phyloP scores from a whole-genome alignment of 345 rosid species.

The Linum lewisii region DNA sequence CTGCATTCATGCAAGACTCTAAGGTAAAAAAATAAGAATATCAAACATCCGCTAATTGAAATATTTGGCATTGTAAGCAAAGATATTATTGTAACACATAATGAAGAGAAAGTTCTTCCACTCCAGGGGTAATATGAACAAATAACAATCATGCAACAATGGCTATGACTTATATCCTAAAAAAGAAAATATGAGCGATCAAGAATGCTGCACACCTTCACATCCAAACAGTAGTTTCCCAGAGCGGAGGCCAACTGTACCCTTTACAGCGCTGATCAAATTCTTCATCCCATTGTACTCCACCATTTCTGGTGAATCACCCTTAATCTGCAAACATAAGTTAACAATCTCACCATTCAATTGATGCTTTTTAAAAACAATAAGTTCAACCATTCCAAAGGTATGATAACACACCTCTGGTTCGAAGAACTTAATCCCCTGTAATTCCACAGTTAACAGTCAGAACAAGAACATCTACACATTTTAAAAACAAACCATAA shows the following conservation, averaged over 20 bases:
- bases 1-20: background rate
- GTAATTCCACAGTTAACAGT: slow-evolving; percentile 24
- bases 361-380: background rate
- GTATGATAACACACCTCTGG: slow-evolving; percentile 73
- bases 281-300: slow-evolving; percentile 82
- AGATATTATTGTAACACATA: background rate
- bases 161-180: slow-evolving; percentile 3
- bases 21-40: too few relatives aligned
- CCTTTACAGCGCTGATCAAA: slow-evolving; percentile 65
- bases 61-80: background rate
- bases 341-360: slow-evolving; percentile 5
- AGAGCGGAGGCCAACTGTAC: slow-evolving; percentile 53
- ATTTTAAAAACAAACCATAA: background rate
- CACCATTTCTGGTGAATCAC: slow-evolving; percentile 90
- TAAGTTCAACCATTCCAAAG: background rate
- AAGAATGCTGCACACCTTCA: slow-evolving; percentile 47
- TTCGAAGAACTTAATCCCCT: slow-evolving; percentile 97
- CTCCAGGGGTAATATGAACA: background rate
- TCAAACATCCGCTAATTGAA: background rate
- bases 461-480: slow-evolving; percentile 3
- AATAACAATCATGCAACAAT: background rate
- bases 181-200: slow-evolving; percentile 7
- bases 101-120: background rate
- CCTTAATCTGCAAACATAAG: slow-evolving; percentile 63
- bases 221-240: slow-evolving; percentile 74